A percentile compares a stretch with the other conserved stretches of the same genome.
Evolutionary conservation across 805 yeast genomes (phyloP).

Genomic region (Saccharomycopsis microspora): DNA sequence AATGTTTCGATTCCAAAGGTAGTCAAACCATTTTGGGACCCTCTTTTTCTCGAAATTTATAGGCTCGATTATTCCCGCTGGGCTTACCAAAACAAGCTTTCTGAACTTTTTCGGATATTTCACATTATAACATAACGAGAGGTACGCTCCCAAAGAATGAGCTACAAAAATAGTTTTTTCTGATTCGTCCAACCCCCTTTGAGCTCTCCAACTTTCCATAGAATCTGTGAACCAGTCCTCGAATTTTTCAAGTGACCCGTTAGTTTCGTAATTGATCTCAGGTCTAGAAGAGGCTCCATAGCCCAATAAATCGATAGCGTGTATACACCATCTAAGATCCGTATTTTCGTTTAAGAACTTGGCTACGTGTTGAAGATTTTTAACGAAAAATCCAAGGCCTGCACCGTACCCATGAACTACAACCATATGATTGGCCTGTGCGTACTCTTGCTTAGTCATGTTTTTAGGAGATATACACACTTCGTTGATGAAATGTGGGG

Average conservation of each 20-base stretch:
- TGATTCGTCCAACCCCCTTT: conserved; percentile 29
- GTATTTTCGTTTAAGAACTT: conserved; percentile 11
- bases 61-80: conserved; percentile 70
- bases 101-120: conserved; percentile 48
- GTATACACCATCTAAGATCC: conserved; percentile 56
- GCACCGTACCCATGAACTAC: conserved; percentile 95
- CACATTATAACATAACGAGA: conserved; percentile 58
- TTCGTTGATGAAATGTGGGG: conserved; percentile 51
- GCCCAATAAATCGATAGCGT: conserved; percentile 81
- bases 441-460: conserved; percentile 18
- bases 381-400: conserved; percentile 74
- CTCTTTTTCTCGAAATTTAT: conserved; percentile 25
- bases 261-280: conserved; percentile 27
- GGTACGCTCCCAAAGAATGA: conserved; percentile 89
- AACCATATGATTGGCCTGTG: conserved; percentile 39
- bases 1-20: conserved; percentile 76
- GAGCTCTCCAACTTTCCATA: conserved; percentile 48
- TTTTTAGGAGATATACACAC: conserved; percentile 46
- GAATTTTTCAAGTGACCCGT: conserved; percentile 17
- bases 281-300: conserved; percentile 87
- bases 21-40: conserved; percentile 69
- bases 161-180: conserved; percentile 53
- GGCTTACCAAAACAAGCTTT: conserved; percentile 71
- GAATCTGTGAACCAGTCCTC: conserved; percentile 39
- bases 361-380: conserved; percentile 51